Evolutionary conservation across 108 stramenopile species (phyloP).

Genomic region (Fistulifera solaris): DNA sequence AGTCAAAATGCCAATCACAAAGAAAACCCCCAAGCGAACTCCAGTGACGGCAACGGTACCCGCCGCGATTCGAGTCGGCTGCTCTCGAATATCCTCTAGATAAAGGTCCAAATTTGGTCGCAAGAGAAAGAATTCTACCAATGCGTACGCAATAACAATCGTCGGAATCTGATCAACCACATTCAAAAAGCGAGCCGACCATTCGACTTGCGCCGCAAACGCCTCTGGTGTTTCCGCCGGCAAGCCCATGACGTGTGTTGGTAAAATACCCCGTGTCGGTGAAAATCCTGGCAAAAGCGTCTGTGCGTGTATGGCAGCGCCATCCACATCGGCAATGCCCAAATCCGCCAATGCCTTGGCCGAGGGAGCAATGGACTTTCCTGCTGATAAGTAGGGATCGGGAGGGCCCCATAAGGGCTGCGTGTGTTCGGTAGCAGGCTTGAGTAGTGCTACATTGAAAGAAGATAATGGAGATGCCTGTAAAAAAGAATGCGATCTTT

Average conservation of each 20-base stretch:
- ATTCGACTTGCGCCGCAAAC: conserved; percentile 17
- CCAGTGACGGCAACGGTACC: conserved; percentile 15
- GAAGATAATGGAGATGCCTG: too few species aligned
- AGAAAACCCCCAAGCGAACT: conserved; percentile 22
- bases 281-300: conserved; percentile 24
- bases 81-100: conserved; percentile 38
- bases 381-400: conserved; percentile 24
- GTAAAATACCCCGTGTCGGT: conserved; percentile 10
- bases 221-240: conserved; percentile 13
- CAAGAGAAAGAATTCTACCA: conserved; percentile 40
- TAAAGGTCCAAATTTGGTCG: conserved; percentile 33
- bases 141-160: conserved; percentile 25
- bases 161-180: conserved; percentile 27
- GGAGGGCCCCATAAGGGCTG: conserved; percentile 27
- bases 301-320: background rate
- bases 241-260: background rate
- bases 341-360: conserved; percentile 9
- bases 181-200: conserved; percentile 15
- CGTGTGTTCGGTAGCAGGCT: conserved; percentile 14
- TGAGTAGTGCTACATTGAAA: background rate
- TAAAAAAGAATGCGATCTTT: too few species aligned
- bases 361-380: conserved; percentile 24
- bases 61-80: conserved; percentile 16
- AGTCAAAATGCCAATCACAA: conserved; percentile 16
- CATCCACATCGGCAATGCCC: conserved; percentile 11